These are phyloP conservation scores for Candida berthetii DNA, from an alignment of 805 yeast species.

Conservation along the genomic window DNA sequence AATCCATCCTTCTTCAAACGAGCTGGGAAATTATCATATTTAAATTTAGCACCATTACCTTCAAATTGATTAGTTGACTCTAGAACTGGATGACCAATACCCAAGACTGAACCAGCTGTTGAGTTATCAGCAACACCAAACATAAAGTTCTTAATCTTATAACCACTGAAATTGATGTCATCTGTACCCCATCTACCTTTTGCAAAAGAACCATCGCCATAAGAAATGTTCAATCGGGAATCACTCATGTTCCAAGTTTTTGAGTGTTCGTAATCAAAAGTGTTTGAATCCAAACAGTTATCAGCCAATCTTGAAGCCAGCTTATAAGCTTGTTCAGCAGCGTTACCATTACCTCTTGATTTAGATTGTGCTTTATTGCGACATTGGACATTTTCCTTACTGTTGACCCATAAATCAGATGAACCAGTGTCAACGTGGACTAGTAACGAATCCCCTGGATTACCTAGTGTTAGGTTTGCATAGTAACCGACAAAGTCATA, in stretches of 20 bases:
- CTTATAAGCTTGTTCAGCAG: background rate
- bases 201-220: constrained; percentile 45
- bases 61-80: constrained; percentile 43
- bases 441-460: constrained; percentile 15
- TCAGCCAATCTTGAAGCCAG: background rate
- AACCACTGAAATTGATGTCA: constrained; percentile 42
- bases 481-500: constrained; percentile 9
- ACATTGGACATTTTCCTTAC: constrained; percentile 5
- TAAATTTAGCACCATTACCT: constrained; percentile 2
- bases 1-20: constrained; percentile 31
- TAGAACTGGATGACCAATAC: constrained; percentile 58
- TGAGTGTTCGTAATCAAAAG: constrained; percentile 22
- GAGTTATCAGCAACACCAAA: constrained; percentile 65
- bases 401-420: constrained; percentile 23
- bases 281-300: constrained; percentile 5
- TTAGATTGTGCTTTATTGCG: too few species aligned
- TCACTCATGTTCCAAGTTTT: constrained; percentile 19
- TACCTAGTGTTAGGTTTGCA: constrained; percentile 24
- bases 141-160: constrained; percentile 41
- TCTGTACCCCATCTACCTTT: constrained; percentile 43
- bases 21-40: constrained; percentile 21
- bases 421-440: constrained; percentile 25
- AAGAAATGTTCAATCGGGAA: constrained; percentile 29
- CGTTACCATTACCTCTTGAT: too few species aligned
- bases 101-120: constrained; percentile 57